Evolutionary conservation across 2,329 filamentous ascomycete species (phyloP), one percentile per base, ranked within the genome.

Genomic region (Hypoxylon sp.): DNA sequence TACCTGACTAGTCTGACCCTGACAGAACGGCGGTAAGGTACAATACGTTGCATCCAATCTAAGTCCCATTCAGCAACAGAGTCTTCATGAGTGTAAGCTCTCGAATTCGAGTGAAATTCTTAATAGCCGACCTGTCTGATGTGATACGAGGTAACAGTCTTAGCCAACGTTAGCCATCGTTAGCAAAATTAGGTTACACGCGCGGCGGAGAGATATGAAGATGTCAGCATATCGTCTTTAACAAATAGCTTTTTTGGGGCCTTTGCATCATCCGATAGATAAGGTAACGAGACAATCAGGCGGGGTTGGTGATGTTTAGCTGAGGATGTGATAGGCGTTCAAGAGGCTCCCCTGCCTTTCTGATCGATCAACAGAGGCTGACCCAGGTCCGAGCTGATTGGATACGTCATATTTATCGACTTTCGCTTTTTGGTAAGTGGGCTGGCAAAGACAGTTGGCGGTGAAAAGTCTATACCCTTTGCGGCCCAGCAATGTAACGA

Each of bases 131-230:
- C 42, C 31, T 47, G 39, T 63, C 37, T 63, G 59, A 62, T 52
- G 65, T 71, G 71, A 71, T 73, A 73, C 71, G 71, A 75, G 71
- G 69, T 68, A 69, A 73, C 65, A 66, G 63, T 65, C 58, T 67
- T 60, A 51, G 62, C 52, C 33, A 52, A 54, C 29, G 59, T 57
- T 57, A 47, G 54, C 35, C 31, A 59, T 29, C 26, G 46, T 31
- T 24, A 55, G 29, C 55, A 37, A n/a, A 29, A 29, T 44, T 22
- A 33, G 55, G 67, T 72, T 68, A 68, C 67, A 58, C 58, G 44
- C 35, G 29, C 54, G 54, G 60, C 39, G 46, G 64, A 58, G 58
- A 66, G 47, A 52, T 51, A 47, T 54, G 51, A 52, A 61, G 26
- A 62, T 59, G 59, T 60, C 55, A 69, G 69, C 66, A 50, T 63